phyloP scores from a whole-genome alignment of 2,329 filamentous ascomycete species.

The Penicillium nordicum region DNA sequence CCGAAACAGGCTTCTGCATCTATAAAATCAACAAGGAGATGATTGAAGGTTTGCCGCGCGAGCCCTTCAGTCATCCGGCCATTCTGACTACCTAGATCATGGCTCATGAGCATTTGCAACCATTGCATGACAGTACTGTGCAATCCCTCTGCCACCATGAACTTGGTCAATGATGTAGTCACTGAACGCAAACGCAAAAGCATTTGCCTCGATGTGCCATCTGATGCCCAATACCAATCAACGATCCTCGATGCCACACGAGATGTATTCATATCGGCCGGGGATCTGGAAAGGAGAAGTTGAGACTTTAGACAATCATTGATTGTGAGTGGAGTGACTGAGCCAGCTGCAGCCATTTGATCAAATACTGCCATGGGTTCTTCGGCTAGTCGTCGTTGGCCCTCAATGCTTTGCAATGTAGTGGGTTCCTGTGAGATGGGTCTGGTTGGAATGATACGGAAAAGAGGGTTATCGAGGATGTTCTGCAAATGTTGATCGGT shows the following conservation, averaged over 20 bases:
- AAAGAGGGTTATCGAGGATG: constrained; percentile 43
- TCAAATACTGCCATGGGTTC: constrained; percentile 39
- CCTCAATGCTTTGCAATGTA: constrained; percentile 10
- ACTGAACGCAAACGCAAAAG: constrained; percentile 31
- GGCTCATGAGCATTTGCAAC: constrained; percentile 30
- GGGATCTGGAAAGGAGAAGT: constrained; percentile 27
- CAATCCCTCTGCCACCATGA: constrained; percentile 39
- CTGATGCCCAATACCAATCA: constrained; percentile 43
- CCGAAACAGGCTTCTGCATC: constrained; percentile 36
- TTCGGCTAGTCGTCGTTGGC: constrained; percentile 23
- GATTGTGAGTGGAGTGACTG: constrained; percentile 26
- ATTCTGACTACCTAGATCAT: constrained; percentile 26
- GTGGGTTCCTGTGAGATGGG: constrained; percentile 12
- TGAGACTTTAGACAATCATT: constrained; percentile 34
- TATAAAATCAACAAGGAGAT: constrained; percentile 32
- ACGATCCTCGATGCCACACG: constrained; percentile 34
- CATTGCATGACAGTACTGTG: constrained; percentile 35
- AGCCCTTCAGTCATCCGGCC: constrained; percentile 22
- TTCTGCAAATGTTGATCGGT: constrained; percentile 38
- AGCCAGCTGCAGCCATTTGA: constrained; percentile 39
- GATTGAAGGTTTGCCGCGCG: constrained; percentile 22
- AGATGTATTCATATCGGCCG: constrained; percentile 33
- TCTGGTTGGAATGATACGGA: constrained; percentile 36
- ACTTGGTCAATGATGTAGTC: constrained; percentile 33
- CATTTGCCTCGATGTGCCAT: constrained; percentile 25